Conservation (phyloP, 2,329 filamentous ascomycete genomes). For the Ophiostoma triangulosporum region DNA sequence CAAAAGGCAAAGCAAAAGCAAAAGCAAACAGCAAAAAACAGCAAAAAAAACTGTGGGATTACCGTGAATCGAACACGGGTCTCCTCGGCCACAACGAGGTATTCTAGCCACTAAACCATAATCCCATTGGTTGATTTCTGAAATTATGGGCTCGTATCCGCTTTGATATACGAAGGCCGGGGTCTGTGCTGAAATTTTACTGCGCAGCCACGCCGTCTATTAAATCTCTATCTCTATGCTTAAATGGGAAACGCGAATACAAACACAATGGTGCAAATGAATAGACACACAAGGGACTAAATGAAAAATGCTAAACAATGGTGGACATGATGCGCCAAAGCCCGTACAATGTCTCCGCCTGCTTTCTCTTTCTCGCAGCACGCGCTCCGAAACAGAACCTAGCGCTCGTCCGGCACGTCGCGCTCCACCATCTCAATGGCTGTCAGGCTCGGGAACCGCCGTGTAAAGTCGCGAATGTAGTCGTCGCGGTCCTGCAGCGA, state of each 20-base stretch:
- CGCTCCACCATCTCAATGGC: constrained; percentile 82
- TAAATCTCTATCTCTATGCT: too few relatives aligned
- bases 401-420: constrained; percentile 32
- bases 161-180: not conserved
- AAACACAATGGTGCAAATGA: not conserved
- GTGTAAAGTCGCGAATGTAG: constrained; percentile 58
- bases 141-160: not conserved
- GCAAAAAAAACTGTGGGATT: constrained; percentile 8
- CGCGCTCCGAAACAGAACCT: not conserved
- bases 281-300: not conserved
- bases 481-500: constrained; percentile 47
- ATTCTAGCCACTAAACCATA: constrained; percentile 16
- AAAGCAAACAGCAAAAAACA: not conserved
- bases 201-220: not conserved
- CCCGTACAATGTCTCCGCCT: not conserved
- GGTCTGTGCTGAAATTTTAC: too few relatives aligned
- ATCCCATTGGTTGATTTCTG: constrained; percentile 6
- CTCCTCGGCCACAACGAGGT: constrained; percentile 15
- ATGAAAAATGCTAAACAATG: not conserved
- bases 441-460: constrained; percentile 73
- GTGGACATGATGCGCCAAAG: not conserved
- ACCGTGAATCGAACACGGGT: constrained; percentile 16
- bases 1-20: too few relatives aligned
- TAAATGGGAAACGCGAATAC: too few relatives aligned
- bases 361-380: too few relatives aligned